Evolutionary conservation across 495 filamentous ascomycete species (phyloP).

Genomic region (Hyaloscypha finlandica): DNA sequence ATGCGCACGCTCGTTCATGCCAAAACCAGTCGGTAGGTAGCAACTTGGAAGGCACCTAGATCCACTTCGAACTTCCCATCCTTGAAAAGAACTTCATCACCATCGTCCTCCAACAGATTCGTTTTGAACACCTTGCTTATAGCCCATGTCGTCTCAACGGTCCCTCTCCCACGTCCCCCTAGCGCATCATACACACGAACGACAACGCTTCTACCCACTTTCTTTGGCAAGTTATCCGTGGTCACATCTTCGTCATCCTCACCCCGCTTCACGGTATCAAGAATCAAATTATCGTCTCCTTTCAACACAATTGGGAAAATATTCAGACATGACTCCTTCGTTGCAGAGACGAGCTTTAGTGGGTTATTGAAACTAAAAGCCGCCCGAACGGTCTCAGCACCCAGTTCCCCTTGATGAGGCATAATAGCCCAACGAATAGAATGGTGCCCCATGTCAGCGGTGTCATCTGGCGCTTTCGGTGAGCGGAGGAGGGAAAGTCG

Average conservation of each 20-base stretch:
- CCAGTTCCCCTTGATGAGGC: conserved; percentile 74
- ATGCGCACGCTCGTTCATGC: too few relatives aligned
- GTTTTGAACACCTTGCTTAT: conserved; percentile 64
- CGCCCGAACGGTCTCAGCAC: conserved; percentile 71
- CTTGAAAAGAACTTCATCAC: conserved; percentile 37
- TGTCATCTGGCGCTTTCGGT: conserved; percentile 91
- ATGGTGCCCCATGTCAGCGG: conserved; percentile 95
- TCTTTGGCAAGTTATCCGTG: conserved; percentile 54
- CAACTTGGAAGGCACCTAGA: conserved; percentile 69
- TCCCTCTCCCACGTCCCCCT: conserved; percentile 57
- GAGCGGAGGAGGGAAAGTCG: conserved; percentile 88
- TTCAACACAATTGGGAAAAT: conserved; percentile 32
- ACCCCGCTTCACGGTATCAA: conserved; percentile 50
- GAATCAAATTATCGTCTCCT: conserved; percentile 27
- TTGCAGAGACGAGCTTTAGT: conserved; percentile 37
- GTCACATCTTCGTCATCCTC: conserved; percentile 76
- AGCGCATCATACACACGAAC: conserved; percentile 70
- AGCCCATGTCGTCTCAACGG: conserved; percentile 50
- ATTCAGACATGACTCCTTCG: conserved; percentile 37
- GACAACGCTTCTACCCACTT: conserved; percentile 63
- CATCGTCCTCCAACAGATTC: conserved; percentile 57
- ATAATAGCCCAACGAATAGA: conserved; percentile 87
- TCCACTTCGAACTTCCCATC: conserved; percentile 33
- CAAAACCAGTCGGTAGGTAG: conserved; percentile 41
- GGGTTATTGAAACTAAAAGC: conserved; percentile 89